Evolutionary conservation across 768 basidiomycete genomes (phyloP).

Genomic region (Calocybe indica): DNA sequence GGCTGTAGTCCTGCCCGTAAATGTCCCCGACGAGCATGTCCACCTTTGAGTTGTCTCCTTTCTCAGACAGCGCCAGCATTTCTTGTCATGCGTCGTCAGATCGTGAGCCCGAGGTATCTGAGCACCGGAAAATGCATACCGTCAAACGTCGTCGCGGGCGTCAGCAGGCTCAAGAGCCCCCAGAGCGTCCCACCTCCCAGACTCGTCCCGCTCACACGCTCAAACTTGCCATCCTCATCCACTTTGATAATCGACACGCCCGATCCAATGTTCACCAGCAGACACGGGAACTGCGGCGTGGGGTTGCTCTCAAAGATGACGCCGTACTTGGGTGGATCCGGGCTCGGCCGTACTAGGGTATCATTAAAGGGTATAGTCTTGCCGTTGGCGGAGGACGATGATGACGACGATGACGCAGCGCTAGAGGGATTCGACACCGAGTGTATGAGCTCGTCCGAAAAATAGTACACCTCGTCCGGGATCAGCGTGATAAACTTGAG

Average conservation of each 20-base stretch:
- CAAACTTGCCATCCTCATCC: conserved; percentile 90
- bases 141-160: conserved; percentile 93
- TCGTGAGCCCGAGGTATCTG: conserved; percentile 4
- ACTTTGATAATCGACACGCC: conserved; percentile 98
- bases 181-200: conserved; percentile 96
- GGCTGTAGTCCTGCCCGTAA: conserved; percentile 95
- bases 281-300: conserved; percentile 86
- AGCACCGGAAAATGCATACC: conserved; percentile 49
- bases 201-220: conserved; percentile 96
- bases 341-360: conserved; percentile 75
- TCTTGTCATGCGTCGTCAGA: conserved; percentile 42
- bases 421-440: conserved; percentile 25
- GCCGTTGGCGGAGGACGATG: conserved; percentile 12
- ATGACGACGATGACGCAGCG: conserved; percentile 7
- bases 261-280: conserved; percentile 97
- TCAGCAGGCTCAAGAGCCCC: conserved; percentile 91
- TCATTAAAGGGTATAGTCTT: conserved; percentile 4
- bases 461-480: conserved; percentile 97
- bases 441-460: conserved; percentile 95
- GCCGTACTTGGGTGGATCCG: conserved; percentile 83
- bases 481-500: conserved; percentile 94
- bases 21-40: conserved; percentile 99
- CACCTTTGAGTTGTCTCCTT: conserved; percentile 88
- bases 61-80: conserved; percentile 92
- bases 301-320: conserved; percentile 85